Conservation (phyloP, 2,329 filamentous ascomycete species). For the Mycosphaerelloides madeirae region DNA sequence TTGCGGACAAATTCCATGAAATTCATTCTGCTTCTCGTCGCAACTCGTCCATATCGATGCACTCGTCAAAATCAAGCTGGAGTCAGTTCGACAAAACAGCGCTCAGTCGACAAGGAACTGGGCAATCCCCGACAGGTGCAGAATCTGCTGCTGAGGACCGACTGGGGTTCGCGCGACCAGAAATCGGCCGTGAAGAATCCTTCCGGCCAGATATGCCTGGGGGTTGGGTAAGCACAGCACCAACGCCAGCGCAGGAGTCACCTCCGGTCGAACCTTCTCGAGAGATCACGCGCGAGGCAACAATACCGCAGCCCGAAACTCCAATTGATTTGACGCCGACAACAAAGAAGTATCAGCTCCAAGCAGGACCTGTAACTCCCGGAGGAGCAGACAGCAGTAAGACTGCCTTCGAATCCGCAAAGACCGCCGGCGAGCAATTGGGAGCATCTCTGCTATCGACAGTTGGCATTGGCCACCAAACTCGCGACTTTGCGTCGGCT, state of each 20-base stretch:
- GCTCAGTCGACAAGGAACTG: slow-evolving; percentile 15
- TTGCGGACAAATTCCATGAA: slow-evolving; percentile 48
- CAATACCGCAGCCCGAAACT: slow-evolving; percentile 13
- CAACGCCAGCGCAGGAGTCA: slow-evolving; percentile 37
- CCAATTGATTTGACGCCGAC: slow-evolving; percentile 32
- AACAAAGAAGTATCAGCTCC: slow-evolving; percentile 22
- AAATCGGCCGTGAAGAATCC: slow-evolving; percentile 17
- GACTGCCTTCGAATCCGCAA: slow-evolving; percentile 37
- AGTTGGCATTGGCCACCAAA: slow-evolving; percentile 32
- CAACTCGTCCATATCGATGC: slow-evolving; percentile 37
- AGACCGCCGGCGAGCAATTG: slow-evolving; percentile 45
- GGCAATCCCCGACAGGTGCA: slow-evolving; percentile 7
- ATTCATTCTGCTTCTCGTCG: slow-evolving; percentile 34
- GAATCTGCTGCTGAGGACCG: slow-evolving; percentile 4
- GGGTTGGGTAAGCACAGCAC: slow-evolving; percentile 50
- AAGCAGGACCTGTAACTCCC: not conserved
- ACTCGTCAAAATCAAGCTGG: slow-evolving; percentile 42
- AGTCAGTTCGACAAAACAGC: slow-evolving; percentile 23
- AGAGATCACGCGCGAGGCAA: slow-evolving; percentile 2
- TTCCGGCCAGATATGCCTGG: slow-evolving; percentile 51
- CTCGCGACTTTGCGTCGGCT: slow-evolving; percentile 31
- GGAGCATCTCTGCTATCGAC: slow-evolving; percentile 43
- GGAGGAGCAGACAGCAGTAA: not conserved
- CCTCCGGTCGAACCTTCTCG: slow-evolving; percentile 18
- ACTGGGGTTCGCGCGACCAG: slow-evolving; percentile 10